phyloP scores from a whole-genome alignment of 768 basidiomycete genomes.

The Suillus placidus region DNA sequence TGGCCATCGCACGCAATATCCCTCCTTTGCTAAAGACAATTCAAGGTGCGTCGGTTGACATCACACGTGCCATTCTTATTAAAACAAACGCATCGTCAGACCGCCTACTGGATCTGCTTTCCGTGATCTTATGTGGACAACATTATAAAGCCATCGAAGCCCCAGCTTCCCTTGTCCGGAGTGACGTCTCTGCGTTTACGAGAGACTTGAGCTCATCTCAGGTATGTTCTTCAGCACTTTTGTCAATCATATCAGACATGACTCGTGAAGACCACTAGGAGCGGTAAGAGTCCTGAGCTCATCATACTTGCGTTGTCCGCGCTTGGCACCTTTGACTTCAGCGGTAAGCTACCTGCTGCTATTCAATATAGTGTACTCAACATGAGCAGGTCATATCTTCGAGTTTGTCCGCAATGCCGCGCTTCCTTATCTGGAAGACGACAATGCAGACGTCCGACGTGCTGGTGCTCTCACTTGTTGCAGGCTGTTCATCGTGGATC shows the following conservation, averaged over 20 bases:
- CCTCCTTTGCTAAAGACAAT: constrained; percentile 89
- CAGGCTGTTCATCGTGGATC: constrained; percentile 88
- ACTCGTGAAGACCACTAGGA: constrained; percentile 42
- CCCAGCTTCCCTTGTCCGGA: constrained; percentile 61
- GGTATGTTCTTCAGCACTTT: constrained; percentile 29
- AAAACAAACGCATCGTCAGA: constrained; percentile 48
- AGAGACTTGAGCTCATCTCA: constrained; percentile 57
- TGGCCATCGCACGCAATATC: constrained; percentile 83
- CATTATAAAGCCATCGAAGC: constrained; percentile 88
- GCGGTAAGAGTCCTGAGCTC: constrained; percentile 66
- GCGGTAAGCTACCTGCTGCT: constrained; percentile 50
- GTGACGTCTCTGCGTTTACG: constrained; percentile 50
- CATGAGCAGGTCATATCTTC: constrained; percentile 74
- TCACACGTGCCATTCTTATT: background rate
- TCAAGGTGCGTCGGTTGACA: constrained; percentile 59
- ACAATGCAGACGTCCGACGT: constrained; percentile 81
- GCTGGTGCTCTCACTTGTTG: constrained; percentile 94
- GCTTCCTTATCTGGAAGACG: constrained; percentile 92
- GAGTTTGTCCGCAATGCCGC: constrained; percentile 94
- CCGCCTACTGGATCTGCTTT: constrained; percentile 85
- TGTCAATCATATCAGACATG: background rate
- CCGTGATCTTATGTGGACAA: constrained; percentile 78
- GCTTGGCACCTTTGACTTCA: constrained; percentile 92
- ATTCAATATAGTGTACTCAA: background rate
- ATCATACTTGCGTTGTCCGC: constrained; percentile 85